These are phyloP conservation scores for Hypoxylon cercidicola DNA, from an alignment of 495 filamentous ascomycete genomes.

Conservation along the genomic window DNA sequence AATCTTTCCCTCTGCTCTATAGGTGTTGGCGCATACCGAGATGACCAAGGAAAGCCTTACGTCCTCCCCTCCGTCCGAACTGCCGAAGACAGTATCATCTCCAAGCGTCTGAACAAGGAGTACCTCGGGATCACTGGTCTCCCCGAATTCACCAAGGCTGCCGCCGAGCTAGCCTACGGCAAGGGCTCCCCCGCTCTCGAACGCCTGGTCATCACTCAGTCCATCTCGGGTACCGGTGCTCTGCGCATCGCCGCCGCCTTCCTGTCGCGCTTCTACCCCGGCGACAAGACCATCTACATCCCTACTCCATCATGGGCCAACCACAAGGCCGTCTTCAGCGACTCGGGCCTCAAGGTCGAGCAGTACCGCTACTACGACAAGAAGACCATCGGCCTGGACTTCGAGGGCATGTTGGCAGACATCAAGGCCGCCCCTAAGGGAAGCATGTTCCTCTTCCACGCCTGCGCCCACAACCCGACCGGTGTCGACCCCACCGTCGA, in stretches of 20 bases:
- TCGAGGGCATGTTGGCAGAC: constrained; percentile 91
- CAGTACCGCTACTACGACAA: constrained; percentile 99
- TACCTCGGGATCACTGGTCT: constrained; percentile 98
- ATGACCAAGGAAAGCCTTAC: constrained; percentile 96
- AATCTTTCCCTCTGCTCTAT: constrained; percentile 29
- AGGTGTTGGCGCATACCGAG: constrained; percentile 87
- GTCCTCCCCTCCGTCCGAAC: constrained; percentile 92
- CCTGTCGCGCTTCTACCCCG: constrained; percentile 87
- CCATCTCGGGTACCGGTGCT: constrained; percentile 97
- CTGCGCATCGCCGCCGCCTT: constrained; percentile 95
- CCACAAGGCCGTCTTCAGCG: constrained; percentile 95
- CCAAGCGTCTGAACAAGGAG: constrained; percentile 87
- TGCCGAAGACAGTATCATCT: constrained; percentile 88
- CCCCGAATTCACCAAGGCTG: constrained; percentile 90
- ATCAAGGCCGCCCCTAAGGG: constrained; percentile 88
- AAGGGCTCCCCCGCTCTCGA: constrained; percentile 77
- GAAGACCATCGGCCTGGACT: constrained; percentile 97
- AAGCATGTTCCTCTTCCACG: constrained; percentile 92
- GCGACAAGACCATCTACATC: constrained; percentile 93
- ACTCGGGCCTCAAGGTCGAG: constrained; percentile 87
- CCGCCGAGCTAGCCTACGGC: constrained; percentile 90
- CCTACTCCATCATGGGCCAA: constrained; percentile 98
- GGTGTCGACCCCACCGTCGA: constrained; percentile 92
- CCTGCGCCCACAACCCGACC: constrained; percentile 98
- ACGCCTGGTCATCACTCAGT: constrained; percentile 91